Base-by-base conservation (phyloP, 805 yeast genomes). In the Myxozyma sirexii region DNA sequence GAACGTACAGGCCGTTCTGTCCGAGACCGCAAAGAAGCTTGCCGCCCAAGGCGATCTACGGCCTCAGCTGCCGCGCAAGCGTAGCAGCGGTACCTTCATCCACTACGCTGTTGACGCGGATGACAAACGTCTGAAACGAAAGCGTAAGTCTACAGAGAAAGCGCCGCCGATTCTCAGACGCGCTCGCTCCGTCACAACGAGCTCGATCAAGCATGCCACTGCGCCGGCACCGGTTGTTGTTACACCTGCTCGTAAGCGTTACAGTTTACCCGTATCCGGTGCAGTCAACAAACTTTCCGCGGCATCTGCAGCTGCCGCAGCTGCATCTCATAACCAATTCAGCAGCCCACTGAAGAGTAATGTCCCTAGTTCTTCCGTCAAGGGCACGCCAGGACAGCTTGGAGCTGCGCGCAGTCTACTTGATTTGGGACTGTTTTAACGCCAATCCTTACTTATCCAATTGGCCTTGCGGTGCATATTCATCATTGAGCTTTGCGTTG, bases 351-450 rank as follows among this genome's bases (percentile, higher is more conserved):
- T 63, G n/a, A 66, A 63, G 55, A 45, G 54, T 26, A 41, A 41
- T 35, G 12, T 66, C 15, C 60, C 67, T 4, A 50, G 60, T 27
- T 60, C 68, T 13, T 57, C 68, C n/a, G 41, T 66, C 23, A 66
- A 67, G 44, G 69, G 70, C 7, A 67, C 70, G 1, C 69, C 69
- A 2, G 60, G 59, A 15, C 65, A 67, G 44, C 33, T 67, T 2
- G 69, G 70, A 2, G 69, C 69, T 10, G 69, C 69, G 27, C 49
- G 64, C 41, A 65, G 69, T 29, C 54, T 67, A 31, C 59, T 67
- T 15, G 62, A 67, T 29, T 39, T 67, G 23, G 62, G 70, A n/a
- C 43, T 55, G 12, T 54, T 66, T 33, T 58, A 48, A 42, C 19
- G 19, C 10, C 27, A 35, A n/a, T 2, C n/a, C 38, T 5, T 23